These are phyloP conservation scores for Vitis labrusca DNA, from an alignment of 164 flowering plant species.

Conservation along the genomic window DNA sequence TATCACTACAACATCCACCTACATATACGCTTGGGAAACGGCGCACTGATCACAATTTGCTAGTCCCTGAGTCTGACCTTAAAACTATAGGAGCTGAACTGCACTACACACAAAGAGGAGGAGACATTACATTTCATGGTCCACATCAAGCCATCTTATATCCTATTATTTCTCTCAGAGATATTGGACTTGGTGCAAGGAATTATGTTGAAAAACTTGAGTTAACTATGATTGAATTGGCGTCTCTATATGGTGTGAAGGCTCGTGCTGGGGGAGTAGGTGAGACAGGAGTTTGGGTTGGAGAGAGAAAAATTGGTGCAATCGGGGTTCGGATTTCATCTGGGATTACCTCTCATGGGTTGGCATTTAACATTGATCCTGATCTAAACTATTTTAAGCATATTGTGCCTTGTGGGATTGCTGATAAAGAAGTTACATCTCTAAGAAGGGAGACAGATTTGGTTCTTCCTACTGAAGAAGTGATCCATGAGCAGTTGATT, in stretches of 20 bases:
- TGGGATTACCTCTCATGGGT: constrained; percentile 89
- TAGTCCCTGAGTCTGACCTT: constrained; percentile 66
- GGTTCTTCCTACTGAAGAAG: constrained; percentile 70
- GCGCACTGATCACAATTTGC: constrained; percentile 73
- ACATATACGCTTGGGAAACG: constrained; percentile 93
- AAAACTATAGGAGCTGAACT: constrained; percentile 79
- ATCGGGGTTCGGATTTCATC: constrained; percentile 87
- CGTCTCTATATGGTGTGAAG: constrained; percentile 67
- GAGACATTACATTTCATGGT: constrained; percentile 94
- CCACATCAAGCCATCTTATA: constrained; percentile 87
- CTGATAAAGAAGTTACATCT: constrained; percentile 85
- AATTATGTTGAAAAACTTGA: constrained; percentile 89
- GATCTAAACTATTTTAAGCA: constrained; percentile 78
- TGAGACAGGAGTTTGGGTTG: constrained; percentile 94
- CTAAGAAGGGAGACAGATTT: constrained; percentile 62
- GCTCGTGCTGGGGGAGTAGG: constrained; percentile 57
- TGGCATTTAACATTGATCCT: constrained; percentile 93
- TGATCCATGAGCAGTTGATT: constrained; percentile 75
- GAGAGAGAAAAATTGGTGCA: constrained; percentile 87
- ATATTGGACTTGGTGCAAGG: constrained; percentile 76
- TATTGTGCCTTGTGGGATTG: constrained; percentile 95
- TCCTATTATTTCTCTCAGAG: constrained; percentile 77
- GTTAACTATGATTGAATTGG: constrained; percentile 66
- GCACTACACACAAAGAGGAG: constrained; percentile 89
- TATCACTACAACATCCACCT: constrained; percentile 90